Percentiles rank a stretch among this genome's conserved stretches.
Conservation (phyloP, 768 basidiomycete genomes). For the Leccinum ochraceum region DNA sequence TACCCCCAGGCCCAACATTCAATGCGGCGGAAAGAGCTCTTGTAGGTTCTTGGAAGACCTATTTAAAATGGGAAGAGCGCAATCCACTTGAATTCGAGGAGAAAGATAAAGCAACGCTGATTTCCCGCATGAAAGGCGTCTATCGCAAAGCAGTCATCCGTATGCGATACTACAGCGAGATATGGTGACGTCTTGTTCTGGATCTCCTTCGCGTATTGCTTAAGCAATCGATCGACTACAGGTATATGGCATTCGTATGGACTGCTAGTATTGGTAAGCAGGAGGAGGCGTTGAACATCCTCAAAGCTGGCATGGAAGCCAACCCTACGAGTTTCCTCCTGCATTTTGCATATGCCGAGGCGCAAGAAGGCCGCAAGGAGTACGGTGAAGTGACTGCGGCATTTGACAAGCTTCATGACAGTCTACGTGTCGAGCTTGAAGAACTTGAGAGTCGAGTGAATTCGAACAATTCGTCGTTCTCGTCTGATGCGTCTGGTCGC, state of each 20-base stretch:
- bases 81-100: conserved; percentile 94
- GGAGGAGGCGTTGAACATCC: conserved; percentile 79
- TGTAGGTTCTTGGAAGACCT: conserved; percentile 87
- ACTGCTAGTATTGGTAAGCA: conserved; percentile 69
- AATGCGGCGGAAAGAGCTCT: conserved; percentile 68
- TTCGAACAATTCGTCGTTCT: conserved; percentile 39
- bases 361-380: conserved; percentile 63
- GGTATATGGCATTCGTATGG: conserved; percentile 92
- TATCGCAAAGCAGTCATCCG: conserved; percentile 88
- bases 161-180: conserved; percentile 93
- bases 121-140: conserved; percentile 73
- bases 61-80: conserved; percentile 93
- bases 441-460: conserved; percentile 49
- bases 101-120: conserved; percentile 66
- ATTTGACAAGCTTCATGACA: conserved; percentile 72
- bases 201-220: conserved; percentile 9
- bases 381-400: conserved; percentile 65
- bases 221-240: conserved; percentile 32
- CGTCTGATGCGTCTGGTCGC: conserved; percentile 36
- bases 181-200: conserved; percentile 61
- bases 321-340: conserved; percentile 88
- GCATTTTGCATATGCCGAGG: conserved; percentile 87
- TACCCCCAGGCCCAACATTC: conserved; percentile 75
- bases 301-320: conserved; percentile 85
- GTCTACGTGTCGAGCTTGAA: conserved; percentile 66